phyloP scores from a whole-genome alignment of 176 grass and related monocot genomes.

The Neostapfia colusana region DNA sequence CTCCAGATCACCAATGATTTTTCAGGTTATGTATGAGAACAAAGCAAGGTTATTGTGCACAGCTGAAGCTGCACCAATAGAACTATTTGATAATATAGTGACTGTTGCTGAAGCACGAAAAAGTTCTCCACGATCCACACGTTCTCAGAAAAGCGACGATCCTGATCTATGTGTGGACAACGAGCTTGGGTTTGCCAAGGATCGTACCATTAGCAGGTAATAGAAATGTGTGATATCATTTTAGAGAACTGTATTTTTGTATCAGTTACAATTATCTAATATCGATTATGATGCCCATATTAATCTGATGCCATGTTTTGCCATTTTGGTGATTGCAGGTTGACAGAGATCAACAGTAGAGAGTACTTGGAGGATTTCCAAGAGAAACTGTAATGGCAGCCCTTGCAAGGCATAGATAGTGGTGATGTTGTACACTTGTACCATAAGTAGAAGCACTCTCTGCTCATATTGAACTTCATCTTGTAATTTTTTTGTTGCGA shows the following conservation, averaged over 20 bases:
- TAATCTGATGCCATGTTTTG: not conserved
- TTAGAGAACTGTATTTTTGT: not conserved
- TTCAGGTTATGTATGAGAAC: conserved; percentile 94
- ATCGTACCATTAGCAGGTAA: conserved; percentile 93
- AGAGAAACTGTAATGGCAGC: conserved; percentile 36
- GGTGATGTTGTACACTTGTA: conserved; percentile 38
- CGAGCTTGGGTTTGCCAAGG: conserved; percentile 91
- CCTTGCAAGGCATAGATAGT: conserved; percentile 26
- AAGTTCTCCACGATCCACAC: conserved; percentile 54
- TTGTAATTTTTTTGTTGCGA: not conserved
- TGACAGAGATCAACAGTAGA: conserved; percentile 85
- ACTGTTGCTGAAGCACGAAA: conserved; percentile 67
- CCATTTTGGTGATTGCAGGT: conserved; percentile 39
- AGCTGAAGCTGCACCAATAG: conserved; percentile 64
- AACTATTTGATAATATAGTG: conserved; percentile 68
- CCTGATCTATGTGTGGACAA: conserved; percentile 88
- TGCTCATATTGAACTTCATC: not conserved
- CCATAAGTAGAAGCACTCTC: conserved; percentile 4
- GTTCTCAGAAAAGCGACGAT: conserved; percentile 59
- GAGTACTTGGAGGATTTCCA: conserved; percentile 86
- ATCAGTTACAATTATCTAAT: not conserved
- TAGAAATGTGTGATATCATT: not conserved
- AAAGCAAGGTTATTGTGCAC: conserved; percentile 83
- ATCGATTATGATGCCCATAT: not conserved
- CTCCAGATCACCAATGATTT: not conserved